Percentiles rank a stretch among this genome's conserved stretches.
phyloP scores from a whole-genome alignment of 2,329 filamentous ascomycete genomes.

The Dryadomyces quercus-mongolicae region DNA sequence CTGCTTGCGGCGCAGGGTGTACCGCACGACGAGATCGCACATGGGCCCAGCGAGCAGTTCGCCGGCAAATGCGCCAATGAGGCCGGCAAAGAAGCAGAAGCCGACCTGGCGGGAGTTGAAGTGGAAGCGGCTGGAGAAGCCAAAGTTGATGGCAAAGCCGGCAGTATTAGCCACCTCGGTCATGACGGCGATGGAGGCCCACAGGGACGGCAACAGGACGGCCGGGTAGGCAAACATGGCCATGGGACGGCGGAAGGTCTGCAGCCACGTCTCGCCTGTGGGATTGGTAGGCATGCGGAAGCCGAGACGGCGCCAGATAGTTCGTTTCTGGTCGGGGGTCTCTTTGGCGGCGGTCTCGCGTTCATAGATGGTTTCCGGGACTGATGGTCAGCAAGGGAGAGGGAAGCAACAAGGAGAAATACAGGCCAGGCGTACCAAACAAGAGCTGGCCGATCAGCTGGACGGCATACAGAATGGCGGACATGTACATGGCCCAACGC shows the following conservation, averaged over 20 bases:
- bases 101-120: slow-evolving; percentile 7
- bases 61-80: slow-evolving; percentile 7
- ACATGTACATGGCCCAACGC: neutral
- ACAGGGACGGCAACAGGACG: slow-evolving; percentile 10
- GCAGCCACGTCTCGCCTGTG: slow-evolving; percentile 3
- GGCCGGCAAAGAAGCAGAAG: slow-evolving; percentile 9
- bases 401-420: no score
- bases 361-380: neutral
- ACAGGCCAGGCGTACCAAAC: neutral
- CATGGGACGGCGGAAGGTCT: slow-evolving; percentile 10
- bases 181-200: slow-evolving; percentile 10
- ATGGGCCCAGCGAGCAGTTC: neutral
- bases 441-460: neutral
- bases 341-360: neutral
- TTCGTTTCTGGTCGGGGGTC: neutral
- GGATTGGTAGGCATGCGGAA: neutral
- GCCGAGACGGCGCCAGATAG: neutral
- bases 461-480: neutral
- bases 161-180: slow-evolving; percentile 13
- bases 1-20: neutral
- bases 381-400: neutral
- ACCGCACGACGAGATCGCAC: neutral
- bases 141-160: slow-evolving; percentile 12
- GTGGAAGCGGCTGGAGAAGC: slow-evolving; percentile 1
- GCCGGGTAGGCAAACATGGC: slow-evolving; percentile 12